Evolutionary conservation across 768 basidiomycete genomes (phyloP).

Genomic region (Sarcodon aspratus): DNA sequence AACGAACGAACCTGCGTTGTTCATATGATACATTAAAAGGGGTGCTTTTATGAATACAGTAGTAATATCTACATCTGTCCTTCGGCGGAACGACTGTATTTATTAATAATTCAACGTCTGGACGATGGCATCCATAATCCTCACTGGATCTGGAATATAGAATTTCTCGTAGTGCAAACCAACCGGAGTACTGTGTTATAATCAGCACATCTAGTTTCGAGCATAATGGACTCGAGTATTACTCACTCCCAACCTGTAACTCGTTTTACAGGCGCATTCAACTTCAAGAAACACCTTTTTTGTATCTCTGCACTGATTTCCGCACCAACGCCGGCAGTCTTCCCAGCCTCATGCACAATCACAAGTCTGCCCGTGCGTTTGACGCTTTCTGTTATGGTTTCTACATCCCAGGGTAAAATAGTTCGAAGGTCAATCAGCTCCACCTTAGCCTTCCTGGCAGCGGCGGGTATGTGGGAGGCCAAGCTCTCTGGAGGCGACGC

Average conservation of each 20-base stretch:
- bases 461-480: constrained; percentile 50
- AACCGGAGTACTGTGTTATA: constrained; percentile 52
- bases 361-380: constrained; percentile 76
- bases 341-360: constrained; percentile 87
- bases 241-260: constrained; percentile 95
- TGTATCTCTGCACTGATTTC: constrained; percentile 90
- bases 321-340: constrained; percentile 79
- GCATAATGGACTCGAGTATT: background rate
- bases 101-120: constrained; percentile 66
- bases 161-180: constrained; percentile 87
- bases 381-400: constrained; percentile 74
- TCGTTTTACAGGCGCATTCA: constrained; percentile 80
- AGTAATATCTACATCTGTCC: too few species aligned
- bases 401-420: constrained; percentile 82
- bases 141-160: constrained; percentile 78
- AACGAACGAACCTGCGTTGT: too few species aligned
- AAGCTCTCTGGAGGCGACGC: constrained; percentile 52
- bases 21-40: too few species aligned
- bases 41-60: too few species aligned
- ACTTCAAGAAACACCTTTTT: constrained; percentile 76
- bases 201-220: background rate
- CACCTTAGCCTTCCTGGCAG: constrained; percentile 57
- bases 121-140: constrained; percentile 73
- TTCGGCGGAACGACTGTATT: too few species aligned
- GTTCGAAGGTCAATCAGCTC: constrained; percentile 89